These are phyloP conservation scores for Trichoderma asperellum DNA, from an alignment of 2,329 filamentous ascomycete species.

Conservation along the genomic window DNA sequence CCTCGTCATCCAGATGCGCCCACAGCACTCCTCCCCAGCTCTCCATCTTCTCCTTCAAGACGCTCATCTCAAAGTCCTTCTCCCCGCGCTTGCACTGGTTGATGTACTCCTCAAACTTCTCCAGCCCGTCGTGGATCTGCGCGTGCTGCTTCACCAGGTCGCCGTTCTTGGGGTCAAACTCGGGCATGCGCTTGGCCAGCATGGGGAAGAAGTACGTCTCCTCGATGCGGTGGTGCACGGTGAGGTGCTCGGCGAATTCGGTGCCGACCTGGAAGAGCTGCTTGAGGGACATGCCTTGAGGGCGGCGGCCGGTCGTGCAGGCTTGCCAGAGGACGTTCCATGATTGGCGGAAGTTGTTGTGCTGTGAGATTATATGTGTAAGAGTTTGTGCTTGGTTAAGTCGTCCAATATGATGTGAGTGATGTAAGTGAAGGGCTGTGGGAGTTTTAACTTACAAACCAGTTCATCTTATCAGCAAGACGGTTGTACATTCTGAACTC, in stretches of 20 bases:
- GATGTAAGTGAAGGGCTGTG: neutral
- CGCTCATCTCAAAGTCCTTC: slow-evolving; percentile 57
- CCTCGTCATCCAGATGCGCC: slow-evolving; percentile 84
- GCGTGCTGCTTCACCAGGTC: slow-evolving; percentile 75
- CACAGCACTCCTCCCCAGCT: slow-evolving; percentile 77
- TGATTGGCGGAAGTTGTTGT: slow-evolving; percentile 73
- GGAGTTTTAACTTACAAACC: slow-evolving; percentile 58
- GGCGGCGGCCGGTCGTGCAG: slow-evolving; percentile 62
- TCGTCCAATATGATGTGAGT: too few species aligned
- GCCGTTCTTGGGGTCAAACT: slow-evolving; percentile 62
- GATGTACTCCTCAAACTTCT: slow-evolving; percentile 68
- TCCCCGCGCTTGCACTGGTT: slow-evolving; percentile 64
- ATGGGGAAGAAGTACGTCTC: slow-evolving; percentile 80
- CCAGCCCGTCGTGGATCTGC: slow-evolving; percentile 77
- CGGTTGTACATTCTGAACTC: slow-evolving; percentile 74
- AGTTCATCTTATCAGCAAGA: slow-evolving; percentile 75
- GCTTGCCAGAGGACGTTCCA: slow-evolving; percentile 75
- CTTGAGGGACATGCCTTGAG: slow-evolving; percentile 65
- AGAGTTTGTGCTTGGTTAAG: neutral
- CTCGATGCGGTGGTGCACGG: slow-evolving; percentile 80
- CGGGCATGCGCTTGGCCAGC: slow-evolving; percentile 76
- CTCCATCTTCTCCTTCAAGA: slow-evolving; percentile 74
- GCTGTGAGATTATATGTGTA: slow-evolving; percentile 51
- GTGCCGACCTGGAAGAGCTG: slow-evolving; percentile 70
- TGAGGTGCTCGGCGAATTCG: slow-evolving; percentile 72